Evolutionary conservation across 1,284 basidiomycete species (phyloP).

Genomic region (Ceratobasidium sp.): DNA sequence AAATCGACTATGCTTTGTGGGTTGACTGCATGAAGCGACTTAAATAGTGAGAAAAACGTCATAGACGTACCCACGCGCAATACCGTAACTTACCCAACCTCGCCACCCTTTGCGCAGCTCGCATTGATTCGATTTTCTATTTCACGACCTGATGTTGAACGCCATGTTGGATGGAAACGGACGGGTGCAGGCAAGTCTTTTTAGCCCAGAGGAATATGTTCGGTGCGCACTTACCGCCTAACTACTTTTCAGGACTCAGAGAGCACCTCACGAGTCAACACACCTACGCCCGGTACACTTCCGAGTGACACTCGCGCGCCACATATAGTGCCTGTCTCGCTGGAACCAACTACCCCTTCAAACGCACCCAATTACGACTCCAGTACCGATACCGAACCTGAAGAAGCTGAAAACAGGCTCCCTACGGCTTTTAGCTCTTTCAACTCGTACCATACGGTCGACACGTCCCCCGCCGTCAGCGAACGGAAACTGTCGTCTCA

Average conservation of each 20-base stretch:
- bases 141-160: slow-evolving; percentile 15
- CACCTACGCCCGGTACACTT: slow-evolving; percentile 3
- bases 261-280: slow-evolving; percentile 13
- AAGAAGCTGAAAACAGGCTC: neutral
- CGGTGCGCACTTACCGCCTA: neutral
- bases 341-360: neutral
- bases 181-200: neutral
- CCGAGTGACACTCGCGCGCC: neutral
- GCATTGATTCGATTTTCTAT: neutral
- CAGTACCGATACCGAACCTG: slow-evolving; percentile 31
- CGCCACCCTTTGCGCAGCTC: no score
- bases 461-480: slow-evolving; percentile 15
- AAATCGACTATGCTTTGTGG: no score
- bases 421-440: slow-evolving; percentile 12
- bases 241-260: neutral
- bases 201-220: neutral
- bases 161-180: neutral
- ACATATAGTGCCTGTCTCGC: neutral
- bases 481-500: neutral
- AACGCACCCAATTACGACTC: slow-evolving; percentile 10
- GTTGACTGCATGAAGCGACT: no score
- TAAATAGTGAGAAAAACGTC: no score
- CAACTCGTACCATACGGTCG: slow-evolving; percentile 13
- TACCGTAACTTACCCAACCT: no score
- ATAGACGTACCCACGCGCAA: no score